A percentile compares a stretch with the other conserved stretches of the same genome.
phyloP scores from a whole-genome alignment of 495 filamentous ascomycete species.

The Aspergillus leporis region DNA sequence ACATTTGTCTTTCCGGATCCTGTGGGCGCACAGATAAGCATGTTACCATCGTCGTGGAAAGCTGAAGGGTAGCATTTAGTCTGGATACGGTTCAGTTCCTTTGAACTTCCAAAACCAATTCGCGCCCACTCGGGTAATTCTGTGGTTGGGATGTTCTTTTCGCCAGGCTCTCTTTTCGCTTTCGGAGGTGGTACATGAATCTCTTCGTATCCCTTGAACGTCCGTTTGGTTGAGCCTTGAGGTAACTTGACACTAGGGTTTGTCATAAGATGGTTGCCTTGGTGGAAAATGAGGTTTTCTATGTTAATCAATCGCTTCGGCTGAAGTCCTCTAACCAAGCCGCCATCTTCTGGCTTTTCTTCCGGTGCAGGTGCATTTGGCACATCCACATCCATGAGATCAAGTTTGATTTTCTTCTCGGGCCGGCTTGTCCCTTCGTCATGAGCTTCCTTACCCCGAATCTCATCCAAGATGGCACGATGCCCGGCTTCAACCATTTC shows the following conservation, averaged over 20 bases:
- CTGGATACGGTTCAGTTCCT: slow-evolving; percentile 91
- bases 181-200: slow-evolving; percentile 95
- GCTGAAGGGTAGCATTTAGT: slow-evolving; percentile 88
- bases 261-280: slow-evolving; percentile 98
- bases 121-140: slow-evolving; percentile 92
- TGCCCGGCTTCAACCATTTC: slow-evolving; percentile 91
- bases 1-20: slow-evolving; percentile 99
- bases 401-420: slow-evolving; percentile 78
- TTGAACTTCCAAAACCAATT: slow-evolving; percentile 75
- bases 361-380: slow-evolving; percentile 56
- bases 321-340: slow-evolving; percentile 80
- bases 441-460: slow-evolving; percentile 62
- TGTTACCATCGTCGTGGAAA: slow-evolving; percentile 93
- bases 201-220: slow-evolving; percentile 97
- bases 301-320: slow-evolving; percentile 86
- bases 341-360: slow-evolving; percentile 59
- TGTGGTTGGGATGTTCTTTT: slow-evolving; percentile 76
- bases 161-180: slow-evolving; percentile 74
- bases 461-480: slow-evolving; percentile 81
- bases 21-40: slow-evolving; percentile 96
- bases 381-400: slow-evolving; percentile 88
- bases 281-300: slow-evolving; percentile 94
- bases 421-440: slow-evolving; percentile 55
- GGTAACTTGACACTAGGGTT: slow-evolving; percentile 95
- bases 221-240: slow-evolving; percentile 89